Base-by-base conservation (phyloP, 208 protist genomes). In the Acanthamoeba triangularis region DNA sequence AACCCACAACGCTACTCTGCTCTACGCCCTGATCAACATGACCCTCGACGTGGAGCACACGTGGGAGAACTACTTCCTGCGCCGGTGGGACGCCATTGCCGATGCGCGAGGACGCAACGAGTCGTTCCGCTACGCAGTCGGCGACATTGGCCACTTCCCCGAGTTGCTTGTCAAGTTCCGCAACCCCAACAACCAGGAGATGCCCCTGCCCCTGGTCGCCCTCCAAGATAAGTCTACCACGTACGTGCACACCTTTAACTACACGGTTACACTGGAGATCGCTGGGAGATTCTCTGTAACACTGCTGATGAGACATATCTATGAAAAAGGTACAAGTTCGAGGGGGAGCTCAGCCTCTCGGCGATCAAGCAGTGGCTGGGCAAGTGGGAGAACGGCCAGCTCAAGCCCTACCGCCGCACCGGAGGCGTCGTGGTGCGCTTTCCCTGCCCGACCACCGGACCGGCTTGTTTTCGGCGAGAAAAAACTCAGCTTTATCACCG, bases 51-150 rank as follows among this genome's bases (percentile, higher is more conserved):
- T 7, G 13, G 74, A 28, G 6, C 14, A 82, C 1, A 82, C 33
- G 74, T 82, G 30, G 74, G 7, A 82, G 11, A 82, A 82, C 41
- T 82, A 82, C 74, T 82, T 30, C 41, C 28, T 82, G 37, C 8
- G 74, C 14, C 10, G 74, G 74, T 82, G 28, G 30, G 65, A 37
- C 65, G 33, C 65, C 10, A 13, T 74, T 25, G 11, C 13, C 65
- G 18, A 11, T 1, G 74, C 8, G 3, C 74, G 28, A 1, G 33
- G n/a, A 6, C n/a, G 65, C 74, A 82, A 52, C 74, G 52, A 82
- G 74, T 25, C 16, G 3, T 52, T 82, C 20, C 1, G 11, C 74
- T 82, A 33, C 7, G 74, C 37, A 0, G 74, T 82, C 2, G 74
- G 74, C 18, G 11, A 82, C 41, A 7, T n/a, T 7, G 16, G 11